Base-by-base conservation (phyloP, 2,329 filamentous ascomycete genomes). In the Pleomassaria siparia region DNA sequence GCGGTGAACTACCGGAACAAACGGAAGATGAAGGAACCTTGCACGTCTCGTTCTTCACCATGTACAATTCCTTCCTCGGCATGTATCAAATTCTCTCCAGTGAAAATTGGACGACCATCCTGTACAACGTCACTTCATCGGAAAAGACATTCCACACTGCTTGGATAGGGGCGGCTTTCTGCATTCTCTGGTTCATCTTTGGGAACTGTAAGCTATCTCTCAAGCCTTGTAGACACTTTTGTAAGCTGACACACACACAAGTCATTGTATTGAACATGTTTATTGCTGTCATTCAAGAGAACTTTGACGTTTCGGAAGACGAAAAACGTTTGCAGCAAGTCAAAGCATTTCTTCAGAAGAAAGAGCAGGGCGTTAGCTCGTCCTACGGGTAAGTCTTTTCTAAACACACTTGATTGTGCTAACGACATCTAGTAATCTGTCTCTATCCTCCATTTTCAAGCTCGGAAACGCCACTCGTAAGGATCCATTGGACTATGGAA, bases 261-360 rank as follows among this genome's bases (percentile, higher is more conserved):
- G 66, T 97, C 67, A 95, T 99, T 73, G 82, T 97, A 52, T 76
- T 99, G 75, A 99, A 97, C 67, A 99, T 99, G 94, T 99, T 99
- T 78, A 97, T 99, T 88, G 94, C 94, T 78, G 94, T 99, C 74
- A 99, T 99, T 56, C 94, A 99, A 71, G 94, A 99, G 67, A 99
- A 96, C 64, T 99, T 99, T 67, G 94, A 99, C 72, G 91, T 99
- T 21, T 95, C 91, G 3, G 94, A 99, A 69, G 95, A 99, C 66
- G 91, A 97, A 70, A 99, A 99, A 73, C 90, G 95, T 16, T 74
- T 97, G 52, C 90, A 97, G 67, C 95, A 99, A 72, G 91, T 99
- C 51, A 92, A 91, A 63, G 89, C 92, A 1, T 99, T 97, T 61
- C 76, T 99, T 36, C 89, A 95, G 64, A 85, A 91, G 58, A 95